A percentile compares a stretch with the other conserved stretches of the same genome.
These are phyloP conservation scores for Galerina marginata DNA, from an alignment of 768 basidiomycete species.

Conservation along the genomic window DNA sequence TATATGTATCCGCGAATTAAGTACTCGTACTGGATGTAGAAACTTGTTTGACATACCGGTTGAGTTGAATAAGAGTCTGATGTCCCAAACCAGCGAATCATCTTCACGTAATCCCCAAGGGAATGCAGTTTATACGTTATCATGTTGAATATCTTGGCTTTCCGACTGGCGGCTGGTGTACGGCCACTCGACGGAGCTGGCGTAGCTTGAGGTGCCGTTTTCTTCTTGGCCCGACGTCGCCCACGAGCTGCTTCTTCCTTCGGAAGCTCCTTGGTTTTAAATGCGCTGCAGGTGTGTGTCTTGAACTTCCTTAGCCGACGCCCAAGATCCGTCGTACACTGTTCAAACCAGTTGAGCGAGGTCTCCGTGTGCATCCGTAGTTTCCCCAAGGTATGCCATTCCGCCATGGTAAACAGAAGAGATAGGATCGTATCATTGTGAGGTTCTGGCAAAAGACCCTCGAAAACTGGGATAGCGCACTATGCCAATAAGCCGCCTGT, in stretches of 20 bases:
- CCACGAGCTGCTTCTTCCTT: conserved; percentile 31
- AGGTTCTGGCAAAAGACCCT: neutral
- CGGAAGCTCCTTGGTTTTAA: conserved; percentile 35
- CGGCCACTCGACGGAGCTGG: neutral
- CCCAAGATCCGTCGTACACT: conserved; percentile 30
- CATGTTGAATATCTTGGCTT: conserved; percentile 21
- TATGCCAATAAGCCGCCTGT: conserved; percentile 8
- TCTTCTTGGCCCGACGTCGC: conserved; percentile 14
- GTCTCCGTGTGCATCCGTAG: conserved; percentile 34
- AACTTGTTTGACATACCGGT: too few relatives aligned
- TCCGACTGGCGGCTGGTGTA: neutral
- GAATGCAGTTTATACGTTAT: neutral
- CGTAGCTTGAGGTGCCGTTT: neutral
- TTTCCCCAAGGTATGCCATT: conserved; percentile 18
- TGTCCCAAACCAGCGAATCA: too few relatives aligned
- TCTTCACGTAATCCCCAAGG: too few relatives aligned
- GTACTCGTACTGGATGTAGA: too few relatives aligned
- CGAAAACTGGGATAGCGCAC: neutral
- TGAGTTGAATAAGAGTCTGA: too few relatives aligned
- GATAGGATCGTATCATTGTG: conserved; percentile 22
- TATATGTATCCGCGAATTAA: too few relatives aligned
- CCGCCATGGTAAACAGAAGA: too few relatives aligned
- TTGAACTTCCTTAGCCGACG: conserved; percentile 27
- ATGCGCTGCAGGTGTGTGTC: conserved; percentile 21
- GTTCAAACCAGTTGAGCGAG: conserved; percentile 19